Evolutionary conservation across 2,329 filamentous ascomycete genomes (phyloP).

Genomic region (Nemania diffusa): DNA sequence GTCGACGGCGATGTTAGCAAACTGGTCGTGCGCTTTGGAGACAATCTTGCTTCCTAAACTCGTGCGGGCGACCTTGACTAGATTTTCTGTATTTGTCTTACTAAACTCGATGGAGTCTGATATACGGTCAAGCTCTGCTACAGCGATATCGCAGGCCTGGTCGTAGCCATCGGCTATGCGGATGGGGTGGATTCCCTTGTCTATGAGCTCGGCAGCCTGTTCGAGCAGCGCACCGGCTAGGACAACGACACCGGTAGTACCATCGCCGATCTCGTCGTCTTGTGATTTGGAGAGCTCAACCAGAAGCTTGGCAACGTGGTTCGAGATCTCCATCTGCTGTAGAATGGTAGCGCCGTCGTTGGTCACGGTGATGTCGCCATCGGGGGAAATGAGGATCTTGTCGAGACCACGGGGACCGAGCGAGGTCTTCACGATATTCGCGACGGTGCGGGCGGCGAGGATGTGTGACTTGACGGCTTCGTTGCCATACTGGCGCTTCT

Average conservation of each 20-base stretch:
- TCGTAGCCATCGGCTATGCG: conserved; percentile 98
- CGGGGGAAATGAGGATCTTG: conserved; percentile 98
- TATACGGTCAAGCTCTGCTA: conserved; percentile 91
- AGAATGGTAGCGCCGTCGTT: conserved; percentile 99
- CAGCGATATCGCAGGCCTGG: conserved; percentile 95
- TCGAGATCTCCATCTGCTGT: conserved; percentile 98
- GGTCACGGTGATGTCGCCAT: conserved; percentile 98
- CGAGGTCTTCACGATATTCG: conserved; percentile 97
- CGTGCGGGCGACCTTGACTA: conserved; percentile 94
- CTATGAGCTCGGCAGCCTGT: conserved; percentile 96
- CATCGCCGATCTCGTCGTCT: conserved; percentile 98
- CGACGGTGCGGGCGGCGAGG: conserved; percentile 92
- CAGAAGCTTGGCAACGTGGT: conserved; percentile 96
- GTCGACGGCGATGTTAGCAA: conserved; percentile 96
- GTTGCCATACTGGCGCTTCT: conserved; percentile 95
- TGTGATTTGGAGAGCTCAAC: conserved; percentile 98
- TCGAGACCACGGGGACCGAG: conserved; percentile 95
- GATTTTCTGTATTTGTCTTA: conserved; percentile 81
- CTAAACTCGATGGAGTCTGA: conserved; percentile 91
- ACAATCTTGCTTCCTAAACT: conserved; percentile 99
- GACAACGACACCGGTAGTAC: conserved; percentile 97
- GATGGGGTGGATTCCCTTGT: conserved; percentile 99
- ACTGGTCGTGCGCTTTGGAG: conserved; percentile 98
- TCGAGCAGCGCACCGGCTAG: conserved; percentile 93
- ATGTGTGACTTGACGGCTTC: conserved; percentile 99